Percentiles rank a stretch among this genome's conserved stretches.
Conservation (phyloP, 371 early-diverging fungal genomes). For the Mucor irregularis region DNA sequence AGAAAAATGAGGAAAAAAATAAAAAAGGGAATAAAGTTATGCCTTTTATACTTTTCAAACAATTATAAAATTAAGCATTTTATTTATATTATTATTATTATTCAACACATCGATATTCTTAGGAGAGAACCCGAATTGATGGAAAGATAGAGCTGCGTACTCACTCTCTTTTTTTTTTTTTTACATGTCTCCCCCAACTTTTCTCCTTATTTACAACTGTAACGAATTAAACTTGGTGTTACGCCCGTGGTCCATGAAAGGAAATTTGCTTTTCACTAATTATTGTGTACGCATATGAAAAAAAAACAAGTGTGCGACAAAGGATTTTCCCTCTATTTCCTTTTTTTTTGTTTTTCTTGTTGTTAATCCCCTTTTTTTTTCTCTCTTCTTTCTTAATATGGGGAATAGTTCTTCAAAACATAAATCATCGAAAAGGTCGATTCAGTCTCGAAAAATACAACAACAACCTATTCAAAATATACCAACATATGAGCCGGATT, state of each 20-base stretch:
- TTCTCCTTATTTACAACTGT: no score
- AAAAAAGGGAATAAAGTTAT: not conserved
- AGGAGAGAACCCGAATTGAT: no score
- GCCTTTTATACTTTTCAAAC: no score
- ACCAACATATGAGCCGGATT: not conserved
- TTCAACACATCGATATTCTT: no score
- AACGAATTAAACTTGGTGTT: not conserved
- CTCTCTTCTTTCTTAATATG: constrained; percentile 2
- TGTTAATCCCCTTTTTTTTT: not conserved
- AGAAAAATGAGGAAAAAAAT: not conserved
- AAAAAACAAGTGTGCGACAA: not conserved
- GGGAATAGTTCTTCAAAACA: constrained; percentile 18
- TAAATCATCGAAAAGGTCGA: not conserved
- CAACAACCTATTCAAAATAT: not conserved
- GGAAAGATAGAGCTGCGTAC: no score
- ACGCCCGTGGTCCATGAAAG: not conserved
- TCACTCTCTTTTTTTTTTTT: no score
- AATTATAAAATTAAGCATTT: no score
- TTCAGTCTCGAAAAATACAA: constrained; percentile 4
- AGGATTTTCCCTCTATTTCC: not conserved
- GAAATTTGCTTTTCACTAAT: no score
- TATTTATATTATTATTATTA: no score
- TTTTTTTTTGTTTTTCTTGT: not conserved
- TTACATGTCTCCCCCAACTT: no score
- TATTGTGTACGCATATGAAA: no score